Evolutionary conservation across 2,329 filamentous ascomycete species (phyloP).

Genomic region (Alternaria novae-zelandiae): DNA sequence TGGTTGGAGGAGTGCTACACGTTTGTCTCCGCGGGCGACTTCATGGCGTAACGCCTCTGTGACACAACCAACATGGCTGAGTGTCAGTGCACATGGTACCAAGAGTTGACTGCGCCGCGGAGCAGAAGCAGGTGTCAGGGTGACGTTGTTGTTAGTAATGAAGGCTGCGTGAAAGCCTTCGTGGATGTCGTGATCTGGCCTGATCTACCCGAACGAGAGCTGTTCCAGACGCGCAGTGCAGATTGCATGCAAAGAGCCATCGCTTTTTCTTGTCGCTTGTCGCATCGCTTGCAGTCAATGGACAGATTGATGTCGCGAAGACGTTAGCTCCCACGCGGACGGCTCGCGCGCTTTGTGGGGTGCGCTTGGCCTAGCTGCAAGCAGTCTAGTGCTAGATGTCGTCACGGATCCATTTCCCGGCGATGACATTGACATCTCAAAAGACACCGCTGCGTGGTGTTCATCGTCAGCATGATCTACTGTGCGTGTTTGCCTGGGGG

Average conservation of each 20-base stretch:
- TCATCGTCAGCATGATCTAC: conserved; percentile 9
- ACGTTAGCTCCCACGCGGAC: background rate
- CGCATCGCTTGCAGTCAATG: background rate
- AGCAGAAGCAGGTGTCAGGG: conserved; percentile 15
- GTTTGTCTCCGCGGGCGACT: conserved; percentile 4
- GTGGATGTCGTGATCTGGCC: background rate
- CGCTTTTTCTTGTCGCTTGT: background rate
- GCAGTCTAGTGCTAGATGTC: conserved; percentile 7
- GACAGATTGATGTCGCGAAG: background rate
- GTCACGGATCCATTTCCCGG: background rate
- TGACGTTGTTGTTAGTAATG: conserved; percentile 21
- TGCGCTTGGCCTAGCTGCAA: conserved; percentile 3
- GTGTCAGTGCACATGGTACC: background rate
- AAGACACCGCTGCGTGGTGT: background rate
- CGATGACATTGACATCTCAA: background rate
- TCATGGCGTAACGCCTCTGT: background rate
- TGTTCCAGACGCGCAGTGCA: background rate
- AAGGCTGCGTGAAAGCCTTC: background rate
- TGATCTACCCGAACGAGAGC: background rate
- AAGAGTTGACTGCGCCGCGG: conserved; percentile 5
- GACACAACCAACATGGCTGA: background rate
- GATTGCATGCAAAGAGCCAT: background rate
- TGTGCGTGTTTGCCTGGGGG: background rate
- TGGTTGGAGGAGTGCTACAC: conserved; percentile 3
- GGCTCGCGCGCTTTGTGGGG: background rate